phyloP scores from a whole-genome alignment of 306 rosid genomes.

The Dryas drummondii region DNA sequence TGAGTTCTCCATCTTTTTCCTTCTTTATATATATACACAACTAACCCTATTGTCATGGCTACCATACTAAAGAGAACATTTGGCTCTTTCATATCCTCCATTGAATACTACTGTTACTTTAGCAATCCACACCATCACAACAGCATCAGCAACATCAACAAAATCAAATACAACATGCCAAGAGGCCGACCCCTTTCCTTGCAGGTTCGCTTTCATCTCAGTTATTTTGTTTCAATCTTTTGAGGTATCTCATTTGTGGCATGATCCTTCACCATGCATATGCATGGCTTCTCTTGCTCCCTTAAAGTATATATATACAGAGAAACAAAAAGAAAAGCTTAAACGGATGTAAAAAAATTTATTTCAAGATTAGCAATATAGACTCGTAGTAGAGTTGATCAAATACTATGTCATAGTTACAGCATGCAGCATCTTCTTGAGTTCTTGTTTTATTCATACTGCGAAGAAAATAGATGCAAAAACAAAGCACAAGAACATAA shows the following conservation, averaged over 20 bases:
- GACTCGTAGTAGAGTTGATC: too few relatives aligned
- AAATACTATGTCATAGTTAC: background rate
- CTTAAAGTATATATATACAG: too few relatives aligned
- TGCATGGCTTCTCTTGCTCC: constrained; percentile 12
- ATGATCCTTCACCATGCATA: constrained; percentile 10
- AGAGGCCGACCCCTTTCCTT: constrained; percentile 78
- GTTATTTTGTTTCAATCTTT: background rate
- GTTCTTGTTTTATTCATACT: background rate
- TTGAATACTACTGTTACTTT: constrained; percentile 41
- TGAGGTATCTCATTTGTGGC: constrained; percentile 4
- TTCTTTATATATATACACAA: constrained; percentile 25
- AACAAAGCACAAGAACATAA: background rate
- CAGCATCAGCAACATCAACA: constrained; percentile 29
- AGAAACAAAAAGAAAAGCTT: background rate
- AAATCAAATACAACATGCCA: constrained; percentile 56
- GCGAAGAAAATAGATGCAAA: too few relatives aligned
- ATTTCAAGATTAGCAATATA: background rate
- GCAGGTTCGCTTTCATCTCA: constrained; percentile 52
- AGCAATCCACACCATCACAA: constrained; percentile 17
- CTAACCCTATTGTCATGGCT: constrained; percentile 44
- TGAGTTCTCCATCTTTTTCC: constrained; percentile 22
- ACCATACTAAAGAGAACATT: constrained; percentile 53
- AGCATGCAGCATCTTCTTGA: background rate
- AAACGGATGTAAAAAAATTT: background rate
- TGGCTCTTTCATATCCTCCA: constrained; percentile 46